phyloP scores from a whole-genome alignment of 2,329 filamentous ascomycete species.

The Alternaria brassicicola region DNA sequence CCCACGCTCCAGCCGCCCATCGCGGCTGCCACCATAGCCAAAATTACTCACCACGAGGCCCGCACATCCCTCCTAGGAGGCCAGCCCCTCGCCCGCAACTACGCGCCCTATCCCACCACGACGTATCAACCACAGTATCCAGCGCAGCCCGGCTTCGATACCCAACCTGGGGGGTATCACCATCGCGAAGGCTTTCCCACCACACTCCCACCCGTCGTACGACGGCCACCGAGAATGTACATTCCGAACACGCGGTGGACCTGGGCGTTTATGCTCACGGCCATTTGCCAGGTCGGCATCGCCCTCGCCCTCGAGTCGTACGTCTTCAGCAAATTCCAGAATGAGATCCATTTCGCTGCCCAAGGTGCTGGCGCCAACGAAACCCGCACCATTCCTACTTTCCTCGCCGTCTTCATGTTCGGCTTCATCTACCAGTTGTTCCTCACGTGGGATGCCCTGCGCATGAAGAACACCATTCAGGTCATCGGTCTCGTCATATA shows the following conservation, averaged over 20 bases:
- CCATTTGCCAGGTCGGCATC: constrained; percentile 76
- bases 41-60: constrained; percentile 63
- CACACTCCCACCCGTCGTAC: constrained; percentile 50
- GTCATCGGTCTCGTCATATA: constrained; percentile 93
- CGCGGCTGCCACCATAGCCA: constrained; percentile 49
- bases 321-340: constrained; percentile 84
- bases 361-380: constrained; percentile 49
- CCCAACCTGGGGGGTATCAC: constrained; percentile 56
- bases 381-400: constrained; percentile 81
- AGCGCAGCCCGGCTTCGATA: constrained; percentile 51
- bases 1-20: constrained; percentile 40
- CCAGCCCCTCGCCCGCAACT: constrained; percentile 59
- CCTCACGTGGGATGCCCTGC: constrained; percentile 89
- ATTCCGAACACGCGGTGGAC: constrained; percentile 86
- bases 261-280: constrained; percentile 78
- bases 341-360: constrained; percentile 54
- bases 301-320: constrained; percentile 87
- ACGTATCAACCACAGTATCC: constrained; percentile 51
- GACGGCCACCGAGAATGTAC: constrained; percentile 62
- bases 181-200: constrained; percentile 48
- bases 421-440: constrained; percentile 92
- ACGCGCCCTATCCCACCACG: constrained; percentile 50
- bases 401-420: constrained; percentile 95
- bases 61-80: constrained; percentile 66
- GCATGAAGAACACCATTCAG: constrained; percentile 97